Conservation (phyloP, 1,284 basidiomycete species). For the Vanrija sp. region DNA sequence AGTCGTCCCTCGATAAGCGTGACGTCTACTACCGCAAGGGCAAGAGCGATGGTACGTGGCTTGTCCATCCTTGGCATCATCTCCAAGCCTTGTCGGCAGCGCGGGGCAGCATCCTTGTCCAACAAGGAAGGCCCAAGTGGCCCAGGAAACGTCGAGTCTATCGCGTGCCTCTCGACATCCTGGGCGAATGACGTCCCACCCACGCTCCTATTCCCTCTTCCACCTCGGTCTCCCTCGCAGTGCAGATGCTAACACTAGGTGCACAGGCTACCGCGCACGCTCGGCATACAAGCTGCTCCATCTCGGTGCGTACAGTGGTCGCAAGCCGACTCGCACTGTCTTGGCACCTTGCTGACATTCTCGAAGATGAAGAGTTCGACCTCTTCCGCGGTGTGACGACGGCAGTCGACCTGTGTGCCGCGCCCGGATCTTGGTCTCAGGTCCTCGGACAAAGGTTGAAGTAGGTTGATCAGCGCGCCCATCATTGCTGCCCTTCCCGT, state of each 20-base stretch:
- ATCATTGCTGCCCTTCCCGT: neutral
- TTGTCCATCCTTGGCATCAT: neutral
- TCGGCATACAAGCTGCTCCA: conserved; percentile 56
- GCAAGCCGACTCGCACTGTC: too few relatives aligned
- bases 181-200: neutral
- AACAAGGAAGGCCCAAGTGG: too few relatives aligned
- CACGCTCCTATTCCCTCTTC: neutral
- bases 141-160: neutral
- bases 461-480: conserved; percentile 16
- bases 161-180: neutral
- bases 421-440: conserved; percentile 53
- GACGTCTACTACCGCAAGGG: conserved; percentile 55
- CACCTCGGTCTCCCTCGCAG: neutral
- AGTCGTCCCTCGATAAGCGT: conserved; percentile 50
- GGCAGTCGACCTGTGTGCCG: conserved; percentile 58
- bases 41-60: conserved; percentile 33
- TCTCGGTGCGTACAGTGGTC: conserved; percentile 17
- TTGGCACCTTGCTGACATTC: neutral
- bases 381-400: conserved; percentile 50
- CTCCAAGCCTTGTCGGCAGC: neutral
- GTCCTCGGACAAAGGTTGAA: conserved; percentile 43
- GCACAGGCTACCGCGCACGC: conserved; percentile 54
- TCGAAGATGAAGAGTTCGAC: conserved; percentile 54
- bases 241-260: neutral
- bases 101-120: too few relatives aligned